Evolutionary conservation across 208 protist species (phyloP).

Genomic region (Trypanosoma avium): DNA sequence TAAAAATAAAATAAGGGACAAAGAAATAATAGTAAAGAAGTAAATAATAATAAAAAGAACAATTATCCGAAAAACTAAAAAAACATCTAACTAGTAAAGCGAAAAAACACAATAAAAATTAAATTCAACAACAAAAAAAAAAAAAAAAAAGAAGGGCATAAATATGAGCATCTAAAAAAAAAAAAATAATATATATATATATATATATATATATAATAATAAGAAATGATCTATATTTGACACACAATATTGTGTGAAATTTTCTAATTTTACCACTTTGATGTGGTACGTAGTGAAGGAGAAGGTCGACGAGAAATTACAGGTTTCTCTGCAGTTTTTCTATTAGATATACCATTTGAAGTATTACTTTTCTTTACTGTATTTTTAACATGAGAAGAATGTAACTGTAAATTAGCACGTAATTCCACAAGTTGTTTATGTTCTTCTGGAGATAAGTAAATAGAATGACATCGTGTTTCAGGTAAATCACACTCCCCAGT

Average conservation of each 20-base stretch:
- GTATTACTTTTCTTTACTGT: not conserved
- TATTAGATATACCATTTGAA: not conserved
- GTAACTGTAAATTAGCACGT: slow-evolving; percentile 31
- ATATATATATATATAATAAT: slow-evolving; percentile 6
- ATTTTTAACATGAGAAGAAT: not conserved
- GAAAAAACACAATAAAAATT: slow-evolving; percentile 12
- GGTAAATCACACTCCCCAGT: slow-evolving; percentile 58
- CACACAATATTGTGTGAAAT: not conserved
- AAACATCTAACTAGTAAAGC: slow-evolving; percentile 2
- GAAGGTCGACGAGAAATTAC: not conserved
- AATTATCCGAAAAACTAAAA: too few species aligned
- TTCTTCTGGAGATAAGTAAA: slow-evolving; percentile 67
- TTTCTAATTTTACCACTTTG: too few species aligned
- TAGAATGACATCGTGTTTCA: slow-evolving; percentile 45
- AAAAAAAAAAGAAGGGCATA: not conserved
- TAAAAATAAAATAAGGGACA: slow-evolving; percentile 15
- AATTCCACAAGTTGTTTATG: slow-evolving; percentile 64
- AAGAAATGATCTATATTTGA: not conserved
- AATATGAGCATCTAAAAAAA: not conserved
- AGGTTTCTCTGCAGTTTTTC: not conserved
- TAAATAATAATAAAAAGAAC: slow-evolving; percentile 10
- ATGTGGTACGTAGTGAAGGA: not conserved
- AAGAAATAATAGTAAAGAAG: slow-evolving; percentile 4
- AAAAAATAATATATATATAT: not conserved
- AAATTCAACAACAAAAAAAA: slow-evolving; percentile 3